Conservation (phyloP, 805 yeast species). For the Ogataea glucozyma region DNA sequence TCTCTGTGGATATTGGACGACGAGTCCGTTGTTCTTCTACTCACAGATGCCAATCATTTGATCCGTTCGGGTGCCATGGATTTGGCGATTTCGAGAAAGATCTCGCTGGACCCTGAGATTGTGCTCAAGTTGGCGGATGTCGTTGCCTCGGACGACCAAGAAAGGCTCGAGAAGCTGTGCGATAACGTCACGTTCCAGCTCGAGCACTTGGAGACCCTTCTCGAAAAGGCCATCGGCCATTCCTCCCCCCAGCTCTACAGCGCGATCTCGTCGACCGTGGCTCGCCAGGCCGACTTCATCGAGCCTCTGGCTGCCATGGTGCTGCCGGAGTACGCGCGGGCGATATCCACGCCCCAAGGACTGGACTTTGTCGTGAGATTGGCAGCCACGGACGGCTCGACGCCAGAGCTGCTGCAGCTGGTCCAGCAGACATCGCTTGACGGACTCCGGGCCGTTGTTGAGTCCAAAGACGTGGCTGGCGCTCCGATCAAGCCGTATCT, state of each 20-base stretch:
- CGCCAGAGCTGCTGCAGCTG: neutral
- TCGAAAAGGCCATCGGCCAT: neutral
- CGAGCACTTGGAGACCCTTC: neutral
- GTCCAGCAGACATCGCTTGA: neutral
- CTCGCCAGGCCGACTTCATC: neutral
- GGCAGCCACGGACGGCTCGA: neutral
- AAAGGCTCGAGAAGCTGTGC: slow-evolving; percentile 1
- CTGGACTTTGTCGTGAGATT: slow-evolving; percentile 10
- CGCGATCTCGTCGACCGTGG: neutral
- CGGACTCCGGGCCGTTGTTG: slow-evolving; percentile 12
- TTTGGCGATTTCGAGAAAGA: slow-evolving; percentile 1
- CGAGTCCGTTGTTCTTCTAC: slow-evolving; percentile 5
- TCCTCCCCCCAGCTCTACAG: neutral
- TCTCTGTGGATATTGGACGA: slow-evolving; percentile 26
- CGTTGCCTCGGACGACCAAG: neutral
- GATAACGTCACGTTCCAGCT: neutral
- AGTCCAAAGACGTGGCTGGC: neutral
- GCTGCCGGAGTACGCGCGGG: neutral
- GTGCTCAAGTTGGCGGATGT: slow-evolving; percentile 5
- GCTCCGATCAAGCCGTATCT: slow-evolving; percentile 15
- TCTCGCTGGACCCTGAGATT: slow-evolving; percentile 2
- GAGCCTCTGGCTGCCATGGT: slow-evolving; percentile 1
- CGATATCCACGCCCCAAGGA: slow-evolving; percentile 6
- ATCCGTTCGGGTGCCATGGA: neutral
- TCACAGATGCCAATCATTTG: neutral